Base-by-base conservation (phyloP, 441 rosid species). In the Biscutella auriculata region DNA sequence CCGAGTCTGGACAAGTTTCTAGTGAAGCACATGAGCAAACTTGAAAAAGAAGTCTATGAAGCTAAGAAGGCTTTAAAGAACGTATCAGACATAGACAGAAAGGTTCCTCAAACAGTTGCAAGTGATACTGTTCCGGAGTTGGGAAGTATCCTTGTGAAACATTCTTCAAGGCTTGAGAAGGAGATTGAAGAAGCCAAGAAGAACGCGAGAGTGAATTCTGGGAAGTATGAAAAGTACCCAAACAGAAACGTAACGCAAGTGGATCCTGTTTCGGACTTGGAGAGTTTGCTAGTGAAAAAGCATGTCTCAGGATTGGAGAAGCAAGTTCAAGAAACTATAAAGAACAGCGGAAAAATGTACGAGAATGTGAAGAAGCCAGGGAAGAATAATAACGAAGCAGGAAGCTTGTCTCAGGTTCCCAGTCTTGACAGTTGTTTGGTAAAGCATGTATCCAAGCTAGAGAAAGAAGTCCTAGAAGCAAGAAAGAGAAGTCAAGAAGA, bases 11-110 rank as follows among this genome's bases (percentile, higher is more conserved):
- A 88, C 60, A 88, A 86, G 75, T 81, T 72, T 76, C 71, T 92
- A 64, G 98, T 92, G 15, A 92, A 84, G 77, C 95, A 70, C 75
- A 66, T 76, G 81, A 75, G 90, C 12, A 83, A 77, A 71, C 87
- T 92, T 29, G 98, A 92, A 75, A 78, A 55, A 65, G 96, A 91
- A 73, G 87, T 91, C 51, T 69, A 66, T 60, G 92, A 88, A 81
- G 98, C 93, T 48, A 82, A 44, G 68, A 79, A 33, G 9, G 72
- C 44, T 51, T 36, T 72, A 60, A 62, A 45, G 55, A 70, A 51
- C 12, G 63, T 44, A 30, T 57, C 30, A 21, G 62, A 40, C 0
- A 61, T 40, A 52, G 53, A 65, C 29, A 53, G 59, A 58, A 58
- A 55, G 73, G 26, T 11, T 43, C 59, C 15, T 48, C 62, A 47